phyloP scores from a whole-genome alignment of 169 alveolate genomes.

The Cryptosporidium andersoni region DNA sequence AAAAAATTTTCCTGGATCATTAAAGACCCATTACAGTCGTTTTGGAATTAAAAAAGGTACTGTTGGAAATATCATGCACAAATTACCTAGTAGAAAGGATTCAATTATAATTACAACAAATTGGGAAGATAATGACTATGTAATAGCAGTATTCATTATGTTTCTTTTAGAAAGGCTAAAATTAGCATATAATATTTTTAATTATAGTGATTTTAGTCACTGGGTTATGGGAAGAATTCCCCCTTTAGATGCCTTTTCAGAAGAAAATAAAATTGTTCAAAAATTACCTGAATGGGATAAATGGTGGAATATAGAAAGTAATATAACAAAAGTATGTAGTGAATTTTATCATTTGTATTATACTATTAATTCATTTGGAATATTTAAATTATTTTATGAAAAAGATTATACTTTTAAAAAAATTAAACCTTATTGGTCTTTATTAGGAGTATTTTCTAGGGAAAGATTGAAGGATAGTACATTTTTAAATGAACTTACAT shows the following conservation, averaged over 20 bases:
- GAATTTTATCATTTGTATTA: slow-evolving; percentile 8
- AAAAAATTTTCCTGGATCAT: neutral
- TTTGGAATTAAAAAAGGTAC: slow-evolving; percentile 65
- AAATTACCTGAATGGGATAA: slow-evolving; percentile 48
- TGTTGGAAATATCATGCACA: slow-evolving; percentile 28
- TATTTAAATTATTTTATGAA: slow-evolving; percentile 29
- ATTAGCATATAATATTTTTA: slow-evolving; percentile 25
- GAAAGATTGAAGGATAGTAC: slow-evolving; percentile 36
- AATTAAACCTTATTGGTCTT: slow-evolving; percentile 32
- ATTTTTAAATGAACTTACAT: neutral
- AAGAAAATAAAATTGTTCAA: neutral
- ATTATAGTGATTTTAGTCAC: slow-evolving; percentile 14
- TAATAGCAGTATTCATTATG: slow-evolving; percentile 22
- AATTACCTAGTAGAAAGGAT: slow-evolving; percentile 14
- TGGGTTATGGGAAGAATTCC: slow-evolving; percentile 54
- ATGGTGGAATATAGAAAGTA: slow-evolving; percentile 56
- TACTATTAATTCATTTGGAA: slow-evolving; percentile 25
- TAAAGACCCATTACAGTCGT: slow-evolving; percentile 1
- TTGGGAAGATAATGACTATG: slow-evolving; percentile 39
- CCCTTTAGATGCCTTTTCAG: slow-evolving; percentile 50
- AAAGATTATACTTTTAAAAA: neutral
- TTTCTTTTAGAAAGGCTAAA: slow-evolving; percentile 41
- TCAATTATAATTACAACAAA: slow-evolving; percentile 51
- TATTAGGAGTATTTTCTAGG: slow-evolving; percentile 34
- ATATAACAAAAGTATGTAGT: slow-evolving; percentile 4